A percentile compares a stretch with the other conserved stretches of the same genome.
Conservation (phyloP, 495 filamentous ascomycete species). For the Mytilinidion resinicola region DNA sequence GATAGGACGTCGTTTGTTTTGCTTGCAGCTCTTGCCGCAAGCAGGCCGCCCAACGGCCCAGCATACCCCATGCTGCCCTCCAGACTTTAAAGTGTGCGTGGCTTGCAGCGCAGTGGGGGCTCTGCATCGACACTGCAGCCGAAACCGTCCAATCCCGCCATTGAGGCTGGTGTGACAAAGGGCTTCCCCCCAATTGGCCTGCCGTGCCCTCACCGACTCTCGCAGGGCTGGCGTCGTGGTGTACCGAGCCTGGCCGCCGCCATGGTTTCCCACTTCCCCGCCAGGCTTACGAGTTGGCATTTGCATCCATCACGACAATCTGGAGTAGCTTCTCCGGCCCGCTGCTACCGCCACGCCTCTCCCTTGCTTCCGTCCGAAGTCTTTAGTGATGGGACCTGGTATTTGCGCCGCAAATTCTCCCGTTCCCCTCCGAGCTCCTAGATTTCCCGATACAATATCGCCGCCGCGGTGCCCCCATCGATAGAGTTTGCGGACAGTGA, state of each 20-base stretch:
- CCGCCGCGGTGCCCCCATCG: not conserved
- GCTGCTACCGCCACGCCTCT: not conserved
- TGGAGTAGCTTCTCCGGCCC: not conserved
- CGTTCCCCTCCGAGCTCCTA: not conserved
- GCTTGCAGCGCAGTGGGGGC: not conserved
- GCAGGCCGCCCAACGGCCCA: no score
- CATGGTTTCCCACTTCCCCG: no score
- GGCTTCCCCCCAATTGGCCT: not conserved
- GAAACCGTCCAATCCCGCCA: not conserved
- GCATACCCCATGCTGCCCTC: no score
- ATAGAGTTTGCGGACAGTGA: not conserved
- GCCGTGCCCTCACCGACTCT: not conserved
- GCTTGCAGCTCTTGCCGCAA: no score
- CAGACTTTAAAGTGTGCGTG: not conserved
- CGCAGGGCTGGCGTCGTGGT: not conserved
- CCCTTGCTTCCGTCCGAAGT: not conserved
- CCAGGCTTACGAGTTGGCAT: slow-evolving; percentile 1
- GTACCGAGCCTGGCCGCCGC: no score
- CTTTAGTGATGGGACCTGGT: not conserved
- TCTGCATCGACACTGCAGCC: not conserved
- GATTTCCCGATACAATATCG: not conserved
- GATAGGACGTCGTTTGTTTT: no score
- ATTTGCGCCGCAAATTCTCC: not conserved
- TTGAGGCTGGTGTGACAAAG: not conserved
- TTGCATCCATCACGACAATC: not conserved